A percentile compares a stretch with the other conserved stretches of the same genome.
phyloP scores from a whole-genome alignment of 345 rosid species.

The Euphorbia pulcherrima region DNA sequence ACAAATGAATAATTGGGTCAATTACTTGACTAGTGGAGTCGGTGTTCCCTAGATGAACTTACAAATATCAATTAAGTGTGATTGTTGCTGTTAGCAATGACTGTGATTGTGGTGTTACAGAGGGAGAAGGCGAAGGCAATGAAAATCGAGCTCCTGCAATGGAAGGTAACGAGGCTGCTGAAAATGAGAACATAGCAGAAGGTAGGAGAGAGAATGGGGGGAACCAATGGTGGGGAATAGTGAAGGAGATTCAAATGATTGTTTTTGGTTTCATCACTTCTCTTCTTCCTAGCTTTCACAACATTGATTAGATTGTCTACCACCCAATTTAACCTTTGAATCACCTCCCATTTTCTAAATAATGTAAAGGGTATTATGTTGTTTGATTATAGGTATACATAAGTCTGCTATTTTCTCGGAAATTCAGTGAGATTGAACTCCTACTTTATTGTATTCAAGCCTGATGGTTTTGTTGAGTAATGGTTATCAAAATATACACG shows the following conservation, averaged over 20 bases:
- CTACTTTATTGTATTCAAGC: no score
- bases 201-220: no score
- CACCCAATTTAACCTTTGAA: neutral
- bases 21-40: no score
- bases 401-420: neutral
- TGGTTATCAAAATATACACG: no score
- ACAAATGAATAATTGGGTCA: no score
- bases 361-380: no score
- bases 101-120: no score
- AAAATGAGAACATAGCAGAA: slow-evolving; percentile 49
- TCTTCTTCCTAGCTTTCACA: slow-evolving; percentile 93
- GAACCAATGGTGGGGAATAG: slow-evolving; percentile 94
- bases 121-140: slow-evolving; percentile 58
- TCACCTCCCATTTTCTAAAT: neutral
- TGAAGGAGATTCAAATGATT: slow-evolving; percentile 94
- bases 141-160: slow-evolving; percentile 48
- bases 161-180: slow-evolving; percentile 50
- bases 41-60: no score
- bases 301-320: slow-evolving; percentile 61
- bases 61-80: no score
- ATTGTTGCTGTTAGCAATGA: no score
- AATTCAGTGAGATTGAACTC: no score
- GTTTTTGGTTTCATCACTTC: slow-evolving; percentile 95
- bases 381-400: neutral
- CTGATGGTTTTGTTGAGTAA: no score